Conservation (phyloP, 2,329 filamentous ascomycete genomes). For the Neonectria magnoliae region DNA sequence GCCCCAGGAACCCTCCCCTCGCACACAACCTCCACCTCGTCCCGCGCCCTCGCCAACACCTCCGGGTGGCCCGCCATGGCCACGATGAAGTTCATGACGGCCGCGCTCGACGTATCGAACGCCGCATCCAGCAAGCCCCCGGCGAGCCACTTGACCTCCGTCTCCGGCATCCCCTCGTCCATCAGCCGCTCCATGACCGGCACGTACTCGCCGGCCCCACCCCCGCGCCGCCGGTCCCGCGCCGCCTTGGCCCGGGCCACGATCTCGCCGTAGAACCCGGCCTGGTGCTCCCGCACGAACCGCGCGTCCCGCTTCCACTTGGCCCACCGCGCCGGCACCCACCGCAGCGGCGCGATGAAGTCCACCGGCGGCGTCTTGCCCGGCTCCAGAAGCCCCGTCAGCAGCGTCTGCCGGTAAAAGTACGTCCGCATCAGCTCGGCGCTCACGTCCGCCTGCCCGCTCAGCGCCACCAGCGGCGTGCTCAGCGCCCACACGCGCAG, state of each 20-base stretch:
- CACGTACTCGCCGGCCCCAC: constrained; percentile 12
- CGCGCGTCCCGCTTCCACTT: constrained; percentile 35
- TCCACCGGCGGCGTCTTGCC: constrained; percentile 42
- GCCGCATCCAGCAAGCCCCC: constrained; percentile 39
- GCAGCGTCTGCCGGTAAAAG: constrained; percentile 35
- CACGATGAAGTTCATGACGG: constrained; percentile 33
- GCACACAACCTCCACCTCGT: constrained; percentile 36
- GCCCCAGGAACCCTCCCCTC: constrained; percentile 41
- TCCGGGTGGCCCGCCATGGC: constrained; percentile 35
- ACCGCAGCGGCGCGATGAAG: constrained; percentile 35
- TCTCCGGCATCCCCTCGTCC: constrained; percentile 32
- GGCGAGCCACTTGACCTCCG: constrained; percentile 34
- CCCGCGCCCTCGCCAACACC: constrained; percentile 29
- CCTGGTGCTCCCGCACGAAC: constrained; percentile 37
- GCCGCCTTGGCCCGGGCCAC: constrained; percentile 8
- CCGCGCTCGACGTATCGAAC: constrained; percentile 38
- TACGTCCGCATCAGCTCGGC: constrained; percentile 27
- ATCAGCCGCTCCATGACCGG: constrained; percentile 31
- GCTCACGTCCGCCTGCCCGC: constrained; percentile 33
- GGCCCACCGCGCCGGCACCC: constrained; percentile 32
- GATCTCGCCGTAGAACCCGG: constrained; percentile 31
- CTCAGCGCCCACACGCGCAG: constrained; percentile 39
- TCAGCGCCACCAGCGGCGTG: constrained; percentile 39
- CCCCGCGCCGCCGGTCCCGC: constrained; percentile 13
- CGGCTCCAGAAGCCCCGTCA: constrained; percentile 40